Conservation (phyloP, 2,329 filamentous ascomycete genomes). For the Aspergillus pseudoglaucus region DNA sequence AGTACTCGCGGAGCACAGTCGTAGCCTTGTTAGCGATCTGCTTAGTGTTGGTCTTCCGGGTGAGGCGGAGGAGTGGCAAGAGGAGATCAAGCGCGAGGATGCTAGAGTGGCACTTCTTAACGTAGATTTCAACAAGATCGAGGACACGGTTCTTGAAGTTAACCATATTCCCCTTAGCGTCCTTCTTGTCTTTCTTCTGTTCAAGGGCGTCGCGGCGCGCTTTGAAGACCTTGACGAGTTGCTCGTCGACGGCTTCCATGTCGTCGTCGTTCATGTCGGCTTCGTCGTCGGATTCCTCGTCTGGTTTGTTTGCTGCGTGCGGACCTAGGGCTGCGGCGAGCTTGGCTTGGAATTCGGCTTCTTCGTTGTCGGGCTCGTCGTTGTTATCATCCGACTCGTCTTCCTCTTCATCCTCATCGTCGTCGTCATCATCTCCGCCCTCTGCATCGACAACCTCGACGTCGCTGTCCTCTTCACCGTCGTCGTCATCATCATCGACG, state of each 20-base stretch:
- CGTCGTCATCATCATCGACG: slow-evolving; percentile 45
- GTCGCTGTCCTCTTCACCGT: slow-evolving; percentile 53
- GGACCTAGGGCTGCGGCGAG: slow-evolving; percentile 73
- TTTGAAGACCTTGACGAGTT: slow-evolving; percentile 78
- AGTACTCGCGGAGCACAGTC: slow-evolving; percentile 65
- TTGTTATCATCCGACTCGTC: slow-evolving; percentile 37
- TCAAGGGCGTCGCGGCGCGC: slow-evolving; percentile 61
- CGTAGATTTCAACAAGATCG: slow-evolving; percentile 77
- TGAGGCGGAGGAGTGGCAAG: slow-evolving; percentile 67
- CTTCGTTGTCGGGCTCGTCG: slow-evolving; percentile 44
- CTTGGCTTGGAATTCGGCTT: slow-evolving; percentile 63
- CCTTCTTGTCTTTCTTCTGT: slow-evolving; percentile 77
- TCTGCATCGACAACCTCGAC: slow-evolving; percentile 43
- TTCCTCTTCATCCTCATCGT: slow-evolving; percentile 25
- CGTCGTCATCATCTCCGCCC: slow-evolving; percentile 30
- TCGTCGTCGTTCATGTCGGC: slow-evolving; percentile 91
- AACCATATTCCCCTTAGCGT: slow-evolving; percentile 80
- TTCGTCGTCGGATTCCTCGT: slow-evolving; percentile 57
- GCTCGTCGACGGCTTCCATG: slow-evolving; percentile 82
- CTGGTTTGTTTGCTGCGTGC: slow-evolving; percentile 44
- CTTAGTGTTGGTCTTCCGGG: slow-evolving; percentile 70
- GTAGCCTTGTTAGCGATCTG: slow-evolving; percentile 67
- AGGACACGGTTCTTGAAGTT: slow-evolving; percentile 94
- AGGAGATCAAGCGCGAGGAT: slow-evolving; percentile 63
- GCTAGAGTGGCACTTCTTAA: slow-evolving; percentile 68